Evolutionary conservation across 495 filamentous ascomycete genomes (phyloP).

Genomic region (Penicillium desertorum): DNA sequence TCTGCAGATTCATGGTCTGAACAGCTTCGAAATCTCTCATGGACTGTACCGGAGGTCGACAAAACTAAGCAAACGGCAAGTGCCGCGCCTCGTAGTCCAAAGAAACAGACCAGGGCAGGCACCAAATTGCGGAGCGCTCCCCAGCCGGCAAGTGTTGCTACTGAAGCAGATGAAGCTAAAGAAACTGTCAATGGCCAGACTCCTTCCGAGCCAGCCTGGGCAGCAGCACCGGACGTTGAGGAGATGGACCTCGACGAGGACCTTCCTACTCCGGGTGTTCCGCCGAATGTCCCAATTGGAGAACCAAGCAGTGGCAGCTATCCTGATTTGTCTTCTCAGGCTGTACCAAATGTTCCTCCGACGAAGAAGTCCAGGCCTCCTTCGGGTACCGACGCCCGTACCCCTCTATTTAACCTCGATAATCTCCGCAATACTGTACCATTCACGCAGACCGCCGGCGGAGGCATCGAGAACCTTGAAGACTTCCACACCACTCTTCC

Average conservation of each 20-base stretch:
- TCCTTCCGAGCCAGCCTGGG: slow-evolving; percentile 12
- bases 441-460: slow-evolving; percentile 52
- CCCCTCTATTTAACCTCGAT: slow-evolving; percentile 51
- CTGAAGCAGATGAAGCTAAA: slow-evolving; percentile 45
- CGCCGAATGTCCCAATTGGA: slow-evolving; percentile 9
- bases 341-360: slow-evolving; percentile 20
- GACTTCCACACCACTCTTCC: slow-evolving; percentile 69
- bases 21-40: slow-evolving; percentile 60
- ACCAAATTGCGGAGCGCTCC: slow-evolving; percentile 31
- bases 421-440: slow-evolving; percentile 68
- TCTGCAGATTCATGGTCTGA: slow-evolving; percentile 64
- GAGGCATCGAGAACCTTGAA: slow-evolving; percentile 60
- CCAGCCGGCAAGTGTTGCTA: slow-evolving; percentile 40
- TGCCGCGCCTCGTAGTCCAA: slow-evolving; percentile 38
- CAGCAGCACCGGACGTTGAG: slow-evolving; percentile 26
- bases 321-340: slow-evolving; percentile 22
- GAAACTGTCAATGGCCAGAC: slow-evolving; percentile 29
- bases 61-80: slow-evolving; percentile 29
- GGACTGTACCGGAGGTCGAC: slow-evolving; percentile 42
- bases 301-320: slow-evolving; percentile 13
- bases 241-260: slow-evolving; percentile 55
- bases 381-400: slow-evolving; percentile 43
- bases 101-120: slow-evolving; percentile 32
- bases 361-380: slow-evolving; percentile 26
- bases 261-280: slow-evolving; percentile 18